Percentiles rank a stretch among this genome's conserved stretches.
phyloP scores from a whole-genome alignment of 371 early-diverging fungal species.

The Coelomomyces lativittatus region DNA sequence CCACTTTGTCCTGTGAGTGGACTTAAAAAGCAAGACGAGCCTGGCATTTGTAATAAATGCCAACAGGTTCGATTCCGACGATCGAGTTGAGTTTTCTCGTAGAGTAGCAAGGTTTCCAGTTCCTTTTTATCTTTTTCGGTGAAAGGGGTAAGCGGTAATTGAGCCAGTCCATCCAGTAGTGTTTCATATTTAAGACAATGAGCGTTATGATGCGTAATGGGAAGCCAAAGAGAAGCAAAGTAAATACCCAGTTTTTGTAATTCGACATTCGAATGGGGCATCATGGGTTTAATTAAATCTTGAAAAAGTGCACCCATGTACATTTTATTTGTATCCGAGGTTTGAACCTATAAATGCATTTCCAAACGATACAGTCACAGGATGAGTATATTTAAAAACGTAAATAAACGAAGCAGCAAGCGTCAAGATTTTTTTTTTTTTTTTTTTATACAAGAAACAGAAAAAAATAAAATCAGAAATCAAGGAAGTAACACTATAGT shows the following conservation, averaged over 20 bases:
- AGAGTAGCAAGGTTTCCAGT: background rate
- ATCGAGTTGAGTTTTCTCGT: background rate
- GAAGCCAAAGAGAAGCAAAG: constrained; percentile 2
- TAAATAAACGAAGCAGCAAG: background rate
- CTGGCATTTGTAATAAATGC: background rate
- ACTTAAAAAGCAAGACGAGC: background rate
- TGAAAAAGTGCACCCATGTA: constrained; percentile 3
- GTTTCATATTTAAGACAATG: background rate
- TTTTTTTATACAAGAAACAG: too few relatives aligned
- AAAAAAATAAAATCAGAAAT: too few relatives aligned
- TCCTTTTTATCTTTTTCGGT: background rate
- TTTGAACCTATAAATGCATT: background rate
- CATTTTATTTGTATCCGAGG: background rate
- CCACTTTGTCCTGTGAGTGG: background rate
- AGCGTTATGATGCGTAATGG: constrained; percentile 2
- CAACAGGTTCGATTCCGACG: background rate
- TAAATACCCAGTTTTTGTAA: constrained; percentile 2
- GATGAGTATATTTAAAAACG: background rate
- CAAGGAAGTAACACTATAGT: too few relatives aligned
- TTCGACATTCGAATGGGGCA: background rate
- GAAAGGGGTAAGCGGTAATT: background rate
- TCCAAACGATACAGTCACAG: background rate
- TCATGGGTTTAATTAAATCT: background rate
- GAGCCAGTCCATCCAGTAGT: background rate
- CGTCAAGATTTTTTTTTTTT: too few relatives aligned